Conservation (phyloP, 306 rosid genomes). For the peach (Prunus persica) region Prunus_persica_NCBIv2 NC_034014.1:2942001-2942500, state of each 20-base stretch:
- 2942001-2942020: no score
- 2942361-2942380: slow-evolving; percentile 42
- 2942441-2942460: slow-evolving; percentile 41
- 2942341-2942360: slow-evolving; percentile 46
- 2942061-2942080: slow-evolving; percentile 14
- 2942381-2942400: slow-evolving; percentile 84
- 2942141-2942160: slow-evolving; percentile 66
- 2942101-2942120: slow-evolving; percentile 44
- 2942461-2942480: slow-evolving; percentile 63
- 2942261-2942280: slow-evolving; percentile 66
- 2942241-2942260: slow-evolving; percentile 61
- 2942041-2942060: slow-evolving; percentile 1
- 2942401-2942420: slow-evolving; percentile 60
- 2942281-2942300: slow-evolving; percentile 60
- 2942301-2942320: slow-evolving; percentile 54
- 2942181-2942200: slow-evolving; percentile 45
- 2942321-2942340: slow-evolving; percentile 33
- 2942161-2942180: slow-evolving; percentile 62
- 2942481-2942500: slow-evolving; percentile 29
- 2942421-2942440: slow-evolving; percentile 80
- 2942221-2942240: slow-evolving; percentile 5
- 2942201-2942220: slow-evolving; percentile 59
- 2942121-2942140: slow-evolving; percentile 57
- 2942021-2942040: not conserved
- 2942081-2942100: slow-evolving; percentile 54